These are phyloP conservation scores for Cyclotella atomus DNA, from an alignment of 108 stramenopile genomes.

Conservation along the genomic window DNA sequence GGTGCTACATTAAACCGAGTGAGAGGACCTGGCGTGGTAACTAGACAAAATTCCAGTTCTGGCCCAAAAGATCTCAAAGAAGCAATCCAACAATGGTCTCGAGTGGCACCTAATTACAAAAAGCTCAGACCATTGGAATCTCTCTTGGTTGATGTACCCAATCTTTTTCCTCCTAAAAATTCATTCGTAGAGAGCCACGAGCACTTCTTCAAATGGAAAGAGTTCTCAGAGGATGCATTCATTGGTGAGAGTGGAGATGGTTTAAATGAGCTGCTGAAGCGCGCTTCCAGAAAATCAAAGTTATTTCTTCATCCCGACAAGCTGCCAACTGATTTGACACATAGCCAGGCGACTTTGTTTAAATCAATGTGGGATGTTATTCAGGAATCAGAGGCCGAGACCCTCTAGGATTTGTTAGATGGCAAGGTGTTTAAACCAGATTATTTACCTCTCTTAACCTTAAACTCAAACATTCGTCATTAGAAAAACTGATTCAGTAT, in stretches of 20 bases:
- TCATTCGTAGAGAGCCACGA: conserved; percentile 36
- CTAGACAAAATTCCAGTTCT: not conserved
- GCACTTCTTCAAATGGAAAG: conserved; percentile 56
- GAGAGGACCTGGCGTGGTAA: not conserved
- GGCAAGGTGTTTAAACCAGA: too few relatives aligned
- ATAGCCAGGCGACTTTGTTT: conserved; percentile 36
- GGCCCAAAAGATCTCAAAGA: conserved; percentile 7
- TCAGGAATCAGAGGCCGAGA: conserved; percentile 17
- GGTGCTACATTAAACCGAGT: not conserved
- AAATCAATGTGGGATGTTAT: conserved; percentile 50
- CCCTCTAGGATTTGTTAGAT: too few relatives aligned
- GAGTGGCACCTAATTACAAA: conserved; percentile 22
- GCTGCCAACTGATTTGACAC: conserved; percentile 39
- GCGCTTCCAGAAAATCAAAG: conserved; percentile 33
- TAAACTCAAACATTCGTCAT: too few relatives aligned
- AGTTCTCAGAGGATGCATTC: conserved; percentile 45
- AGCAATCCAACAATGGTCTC: conserved; percentile 35
- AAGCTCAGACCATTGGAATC: conserved; percentile 23
- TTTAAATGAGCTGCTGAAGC: conserved; percentile 25
- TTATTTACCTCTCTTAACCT: too few relatives aligned
- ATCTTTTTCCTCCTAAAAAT: conserved; percentile 42
- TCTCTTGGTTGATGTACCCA: conserved; percentile 32
- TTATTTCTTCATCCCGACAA: conserved; percentile 59
- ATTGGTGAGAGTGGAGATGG: conserved; percentile 26
- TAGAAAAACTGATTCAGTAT: too few relatives aligned